phyloP scores from a whole-genome alignment of 2,329 filamentous ascomycete genomes.

The Huntiella abstrusa region DNA sequence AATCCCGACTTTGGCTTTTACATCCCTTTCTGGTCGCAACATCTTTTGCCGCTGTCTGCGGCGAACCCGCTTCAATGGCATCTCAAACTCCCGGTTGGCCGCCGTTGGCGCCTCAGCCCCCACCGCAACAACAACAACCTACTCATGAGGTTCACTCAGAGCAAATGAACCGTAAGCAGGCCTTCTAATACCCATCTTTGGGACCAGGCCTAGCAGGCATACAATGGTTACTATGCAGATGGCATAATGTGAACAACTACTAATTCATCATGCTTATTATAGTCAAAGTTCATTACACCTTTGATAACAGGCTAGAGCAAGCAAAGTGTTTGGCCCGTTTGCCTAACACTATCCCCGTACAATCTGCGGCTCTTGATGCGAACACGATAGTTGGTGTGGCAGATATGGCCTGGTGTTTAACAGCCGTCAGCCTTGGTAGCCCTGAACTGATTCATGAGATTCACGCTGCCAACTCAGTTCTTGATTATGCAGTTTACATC shows the following conservation, averaged over 20 bases:
- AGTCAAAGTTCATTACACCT: constrained; percentile 97
- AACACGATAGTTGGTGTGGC: constrained; percentile 67
- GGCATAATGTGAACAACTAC: constrained; percentile 3
- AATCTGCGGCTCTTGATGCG: constrained; percentile 66
- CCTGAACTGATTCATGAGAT: constrained; percentile 45
- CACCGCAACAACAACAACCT: not conserved
- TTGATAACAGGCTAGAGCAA: constrained; percentile 63
- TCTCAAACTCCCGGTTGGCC: constrained; percentile 9
- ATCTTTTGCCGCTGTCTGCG: not conserved
- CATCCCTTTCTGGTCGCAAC: not conserved
- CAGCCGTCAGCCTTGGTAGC: constrained; percentile 59
- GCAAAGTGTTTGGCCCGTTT: constrained; percentile 78
- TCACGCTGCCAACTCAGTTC: constrained; percentile 35
- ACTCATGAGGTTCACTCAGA: constrained; percentile 25
- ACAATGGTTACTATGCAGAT: not conserved
- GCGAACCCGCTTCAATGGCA: constrained; percentile 4
- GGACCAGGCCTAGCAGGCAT: not conserved
- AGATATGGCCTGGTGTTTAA: constrained; percentile 70
- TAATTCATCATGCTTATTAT: constrained; percentile 12
- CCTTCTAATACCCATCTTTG: not conserved
- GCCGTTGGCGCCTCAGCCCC: constrained; percentile 5
- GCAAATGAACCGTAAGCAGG: constrained; percentile 46
- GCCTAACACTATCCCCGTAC: constrained; percentile 60
- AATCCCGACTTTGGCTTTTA: too few species aligned
- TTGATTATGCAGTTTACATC: constrained; percentile 92